Percentiles rank a stretch among this genome's conserved stretches.
These are phyloP conservation scores for Xylaria sp. DNA, from an alignment of 2,329 filamentous ascomycete species.

Conservation along the genomic window DNA sequence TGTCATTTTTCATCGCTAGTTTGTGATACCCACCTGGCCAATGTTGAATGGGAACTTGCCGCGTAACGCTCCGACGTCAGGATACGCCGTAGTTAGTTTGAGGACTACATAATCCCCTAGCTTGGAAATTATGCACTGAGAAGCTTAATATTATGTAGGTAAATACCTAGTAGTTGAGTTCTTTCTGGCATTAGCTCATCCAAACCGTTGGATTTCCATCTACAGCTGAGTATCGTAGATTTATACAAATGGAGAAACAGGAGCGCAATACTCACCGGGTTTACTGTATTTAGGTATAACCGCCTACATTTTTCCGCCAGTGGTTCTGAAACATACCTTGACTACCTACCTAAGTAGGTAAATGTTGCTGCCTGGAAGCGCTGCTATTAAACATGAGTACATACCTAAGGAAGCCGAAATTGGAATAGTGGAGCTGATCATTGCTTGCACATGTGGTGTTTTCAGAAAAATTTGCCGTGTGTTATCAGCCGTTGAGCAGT, in stretches of 20 bases:
- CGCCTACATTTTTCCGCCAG: too few species aligned
- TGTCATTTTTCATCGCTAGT: conserved; percentile 17
- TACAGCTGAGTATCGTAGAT: neutral
- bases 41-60: neutral
- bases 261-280: too few species aligned
- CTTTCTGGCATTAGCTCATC: neutral
- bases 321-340: too few species aligned
- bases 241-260: too few species aligned
- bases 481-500: neutral
- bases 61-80: neutral
- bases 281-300: too few species aligned
- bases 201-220: neutral
- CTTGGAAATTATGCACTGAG: too few species aligned
- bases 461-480: too few species aligned
- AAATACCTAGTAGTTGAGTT: neutral
- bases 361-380: neutral
- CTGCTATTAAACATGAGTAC: neutral
- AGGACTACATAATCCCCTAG: neutral
- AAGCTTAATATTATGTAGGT: too few species aligned
- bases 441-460: neutral
- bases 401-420: neutral
- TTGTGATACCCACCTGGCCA: conserved; percentile 14
- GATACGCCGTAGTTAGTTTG: too few species aligned
- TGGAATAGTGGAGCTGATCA: neutral
- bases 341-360: neutral